Evolutionary conservation across 1,284 basidiomycete species (phyloP), one percentile per base, ranked within the genome.

Genomic region (Fomitopsis pinicola): DNA sequence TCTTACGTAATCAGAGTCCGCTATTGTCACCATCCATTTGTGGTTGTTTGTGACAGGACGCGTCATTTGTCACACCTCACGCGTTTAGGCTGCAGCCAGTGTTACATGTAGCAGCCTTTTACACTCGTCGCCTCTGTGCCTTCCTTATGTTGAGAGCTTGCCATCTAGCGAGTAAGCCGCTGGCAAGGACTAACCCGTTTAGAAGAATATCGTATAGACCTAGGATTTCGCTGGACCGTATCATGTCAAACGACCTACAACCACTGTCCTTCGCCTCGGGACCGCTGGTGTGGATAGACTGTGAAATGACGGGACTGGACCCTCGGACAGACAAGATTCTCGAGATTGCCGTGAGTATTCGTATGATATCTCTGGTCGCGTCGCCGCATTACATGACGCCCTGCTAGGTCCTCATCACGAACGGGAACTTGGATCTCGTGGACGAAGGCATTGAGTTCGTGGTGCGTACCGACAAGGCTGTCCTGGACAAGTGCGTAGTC

Each of bases 271-370:
- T 79, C 50, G 68, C 76, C 6, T 80, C 83, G 19, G 89, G 90
- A 0, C 92, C 93, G 9, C 75, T 95, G 55, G 90, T 95, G 1
- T 95, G 92, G 92, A 83, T 95, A 56, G 93, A 95, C 72, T 92
- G 92, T 69, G 92, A 95, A 75, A 95, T 95, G 93, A 93, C 91
- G 1, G 87, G 87, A 5, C 72, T 88, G 26, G 75, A 89, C 68
- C 80, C 81, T 3, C 78, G 81, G 33, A 84, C 73, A 35, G 89
- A 95, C 71, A 85, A 85, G 61, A 83, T 95, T 28, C 71, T 95
- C 4, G 92, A 95, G 71, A 88, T 91, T 70, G 88, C 89, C 14
- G 87, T 87, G 59, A 38, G 75, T 28, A 42, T 10, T 14, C 56
- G 30, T 33, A 2, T 30, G 38, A 42, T 7, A 38, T 5, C 54